Conservation (phyloP, 2,329 filamentous ascomycete species). For the Colletotrichum siamense region DNA sequence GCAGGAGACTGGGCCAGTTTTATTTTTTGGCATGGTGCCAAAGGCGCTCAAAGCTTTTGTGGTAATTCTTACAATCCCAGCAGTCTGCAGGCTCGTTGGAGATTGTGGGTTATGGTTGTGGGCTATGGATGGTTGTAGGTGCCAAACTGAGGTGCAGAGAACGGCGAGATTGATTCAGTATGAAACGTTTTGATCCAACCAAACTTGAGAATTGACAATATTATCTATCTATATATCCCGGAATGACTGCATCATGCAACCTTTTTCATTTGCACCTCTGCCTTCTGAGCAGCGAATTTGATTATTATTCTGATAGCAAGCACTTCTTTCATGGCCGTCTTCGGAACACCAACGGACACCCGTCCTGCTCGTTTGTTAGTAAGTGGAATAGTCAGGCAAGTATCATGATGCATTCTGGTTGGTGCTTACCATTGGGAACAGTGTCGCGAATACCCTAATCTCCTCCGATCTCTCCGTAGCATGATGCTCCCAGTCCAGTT, state of each 20-base stretch:
- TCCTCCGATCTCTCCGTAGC: conserved; percentile 53
- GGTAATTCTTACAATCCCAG: too few relatives aligned
- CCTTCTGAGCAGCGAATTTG: background rate
- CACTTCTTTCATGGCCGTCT: background rate
- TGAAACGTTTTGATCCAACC: too few relatives aligned
- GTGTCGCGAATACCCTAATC: conserved; percentile 54
- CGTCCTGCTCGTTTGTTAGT: background rate
- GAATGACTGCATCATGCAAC: background rate
- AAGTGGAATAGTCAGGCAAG: background rate
- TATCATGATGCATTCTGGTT: background rate
- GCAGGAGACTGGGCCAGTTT: background rate
- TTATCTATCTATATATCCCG: background rate
- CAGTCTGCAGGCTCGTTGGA: too few relatives aligned
- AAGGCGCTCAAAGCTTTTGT: too few relatives aligned
- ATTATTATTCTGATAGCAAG: background rate
- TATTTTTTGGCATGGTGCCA: too few relatives aligned
- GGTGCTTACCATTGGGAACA: conserved; percentile 52
- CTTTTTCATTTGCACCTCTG: background rate
- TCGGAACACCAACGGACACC: background rate
- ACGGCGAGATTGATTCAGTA: too few relatives aligned
- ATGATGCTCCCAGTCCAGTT: conserved; percentile 56
- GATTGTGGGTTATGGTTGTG: too few relatives aligned
- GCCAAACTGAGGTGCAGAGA: too few relatives aligned
- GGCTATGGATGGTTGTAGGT: too few relatives aligned
- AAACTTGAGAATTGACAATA: too few relatives aligned